Evolutionary conservation across 108 stramenopile genomes (phyloP), one percentile per base, ranked within the genome.

Genomic region (Skeletonema tropicum): DNA sequence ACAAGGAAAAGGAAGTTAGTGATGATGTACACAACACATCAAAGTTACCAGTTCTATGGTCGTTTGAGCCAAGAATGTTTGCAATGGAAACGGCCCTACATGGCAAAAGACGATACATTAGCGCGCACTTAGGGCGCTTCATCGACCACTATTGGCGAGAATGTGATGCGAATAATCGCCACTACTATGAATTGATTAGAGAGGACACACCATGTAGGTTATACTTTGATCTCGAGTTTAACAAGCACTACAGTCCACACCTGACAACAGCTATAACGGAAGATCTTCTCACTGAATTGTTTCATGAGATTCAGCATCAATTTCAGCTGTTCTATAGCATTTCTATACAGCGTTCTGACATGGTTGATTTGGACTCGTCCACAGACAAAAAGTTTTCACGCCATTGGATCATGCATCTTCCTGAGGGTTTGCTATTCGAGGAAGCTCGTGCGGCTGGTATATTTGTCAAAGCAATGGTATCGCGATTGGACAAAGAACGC

Each of bases 151-250:
- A 93, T 64, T 93, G 92, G 92, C 79, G 88, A 45, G 89, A 92
- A 73, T 80, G 84, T 30, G 83, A 83, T 67, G 73, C 80, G 0
- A 59, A 83, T 46, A 71, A 86, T 41, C 79, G 92, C 23, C 97
- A 98, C 68, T 89, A 89, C 46, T 99, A 99, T 66, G 98, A 99
- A 72, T 82, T 99, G 49, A 99, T 99, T 66, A 76, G 88, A 35
- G 96, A 99, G 70, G 74, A 78, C 14, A 73, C 79, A 19, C 97
- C 97, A 1, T 98, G 97, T 79, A 89, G 98, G 19, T 73, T 97
- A 52, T 99, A 99, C 73, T 96, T 99, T 71, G 98, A 99, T 85
- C 80, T 99, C 83, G 98, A 99, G 74, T 99, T 92, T 76, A 79
- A 80, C 38, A 89, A 87, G 58, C 39, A 7, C 0, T 68, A 68